These are phyloP conservation scores for Rhizopus microsporus DNA, from an alignment of 371 early-diverging fungal genomes.

Conservation along the genomic window DNA sequence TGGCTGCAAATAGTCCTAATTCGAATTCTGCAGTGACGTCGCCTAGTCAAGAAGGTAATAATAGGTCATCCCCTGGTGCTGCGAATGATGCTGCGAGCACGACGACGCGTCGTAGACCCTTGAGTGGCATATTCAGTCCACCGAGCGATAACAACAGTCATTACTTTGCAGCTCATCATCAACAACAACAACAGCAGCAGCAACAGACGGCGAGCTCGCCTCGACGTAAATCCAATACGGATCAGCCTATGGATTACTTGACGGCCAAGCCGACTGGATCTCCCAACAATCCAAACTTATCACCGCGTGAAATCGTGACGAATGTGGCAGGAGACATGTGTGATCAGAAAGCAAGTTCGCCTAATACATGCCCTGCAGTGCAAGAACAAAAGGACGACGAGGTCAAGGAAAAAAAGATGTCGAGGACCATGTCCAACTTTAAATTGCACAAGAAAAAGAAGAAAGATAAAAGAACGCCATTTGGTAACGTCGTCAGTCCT, in stretches of 20 bases:
- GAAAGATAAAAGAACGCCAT: conserved; percentile 32
- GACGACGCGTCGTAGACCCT: conserved; percentile 9
- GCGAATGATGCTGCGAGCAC: conserved; percentile 6
- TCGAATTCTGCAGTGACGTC: background rate
- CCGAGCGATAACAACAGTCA: conserved; percentile 11
- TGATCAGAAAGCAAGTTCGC: too few relatives aligned
- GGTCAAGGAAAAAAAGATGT: background rate
- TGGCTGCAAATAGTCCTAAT: background rate
- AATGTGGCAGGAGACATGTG: background rate
- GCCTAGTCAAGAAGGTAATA: background rate
- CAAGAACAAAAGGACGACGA: conserved; percentile 42
- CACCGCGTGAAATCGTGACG: background rate
- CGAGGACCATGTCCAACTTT: conserved; percentile 18
- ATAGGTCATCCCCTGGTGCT: background rate
- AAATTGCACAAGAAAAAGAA: conserved; percentile 41
- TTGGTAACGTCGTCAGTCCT: conserved; percentile 46
- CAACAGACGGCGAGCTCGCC: background rate
- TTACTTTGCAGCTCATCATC: conserved; percentile 21
- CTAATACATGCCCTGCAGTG: conserved; percentile 27
- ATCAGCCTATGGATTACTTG: conserved; percentile 13
- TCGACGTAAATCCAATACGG: background rate
- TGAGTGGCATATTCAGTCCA: conserved; percentile 29
- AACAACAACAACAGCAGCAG: background rate
- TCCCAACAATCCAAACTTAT: background rate
- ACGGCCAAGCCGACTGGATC: conserved; percentile 13